These are phyloP conservation scores for Clathrus columnatus DNA, from an alignment of 768 basidiomycete genomes.

Conservation along the genomic window DNA sequence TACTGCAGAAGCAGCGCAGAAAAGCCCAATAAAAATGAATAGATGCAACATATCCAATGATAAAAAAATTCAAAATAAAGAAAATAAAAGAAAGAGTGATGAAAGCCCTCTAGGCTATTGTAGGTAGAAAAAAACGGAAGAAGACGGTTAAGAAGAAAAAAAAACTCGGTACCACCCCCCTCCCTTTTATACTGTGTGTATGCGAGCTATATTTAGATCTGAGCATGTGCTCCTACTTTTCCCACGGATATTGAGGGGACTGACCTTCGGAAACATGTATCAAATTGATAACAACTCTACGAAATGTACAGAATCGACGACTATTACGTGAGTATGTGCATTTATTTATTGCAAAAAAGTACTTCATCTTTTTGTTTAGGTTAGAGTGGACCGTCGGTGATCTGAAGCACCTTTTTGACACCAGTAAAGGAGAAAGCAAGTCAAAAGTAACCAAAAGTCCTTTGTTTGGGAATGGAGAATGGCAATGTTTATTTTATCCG, in stretches of 20 bases:
- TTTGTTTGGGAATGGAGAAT: slow-evolving; percentile 66
- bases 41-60: background rate
- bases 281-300: slow-evolving; percentile 18
- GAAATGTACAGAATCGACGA: slow-evolving; percentile 43
- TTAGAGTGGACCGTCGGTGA: slow-evolving; percentile 76
- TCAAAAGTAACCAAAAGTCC: slow-evolving; percentile 70
- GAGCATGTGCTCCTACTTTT: no score
- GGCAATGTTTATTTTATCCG: slow-evolving; percentile 73
- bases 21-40: background rate
- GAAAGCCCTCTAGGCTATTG: background rate
- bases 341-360: background rate
- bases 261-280: background rate
- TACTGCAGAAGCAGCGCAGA: background rate
- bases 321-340: slow-evolving; percentile 28
- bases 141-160: background rate
- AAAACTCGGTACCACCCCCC: no score
- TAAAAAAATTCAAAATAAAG: background rate
- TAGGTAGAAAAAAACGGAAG: background rate
- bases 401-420: slow-evolving; percentile 66
- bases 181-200: no score
- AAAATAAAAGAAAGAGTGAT: background rate
- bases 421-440: slow-evolving; percentile 65
- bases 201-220: no score
- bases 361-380: background rate
- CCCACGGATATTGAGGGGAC: no score